These are phyloP conservation scores for Nicotiana rustica DNA, from an alignment of 305 asterid genomes.

Conservation along the genomic window DNA sequence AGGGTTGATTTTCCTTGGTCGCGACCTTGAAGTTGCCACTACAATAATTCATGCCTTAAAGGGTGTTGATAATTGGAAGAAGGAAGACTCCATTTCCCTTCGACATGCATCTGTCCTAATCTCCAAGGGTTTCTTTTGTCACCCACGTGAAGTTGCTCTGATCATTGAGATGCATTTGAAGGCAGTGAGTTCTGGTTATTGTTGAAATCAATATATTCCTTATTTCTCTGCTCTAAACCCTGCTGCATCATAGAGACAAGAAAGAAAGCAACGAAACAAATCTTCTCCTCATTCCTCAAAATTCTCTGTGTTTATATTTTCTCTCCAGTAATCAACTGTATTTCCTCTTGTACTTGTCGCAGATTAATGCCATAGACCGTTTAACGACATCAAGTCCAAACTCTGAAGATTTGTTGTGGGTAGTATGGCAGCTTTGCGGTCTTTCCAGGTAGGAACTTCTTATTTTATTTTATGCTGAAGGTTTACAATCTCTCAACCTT, in stretches of 20 bases:
- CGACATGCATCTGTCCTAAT: constrained; percentile 82
- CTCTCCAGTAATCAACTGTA: constrained; percentile 38
- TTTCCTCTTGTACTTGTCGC: constrained; percentile 43
- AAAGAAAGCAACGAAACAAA: constrained; percentile 24
- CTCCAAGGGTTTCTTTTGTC: constrained; percentile 81
- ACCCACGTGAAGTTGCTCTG: constrained; percentile 73
- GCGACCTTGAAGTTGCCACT: constrained; percentile 74
- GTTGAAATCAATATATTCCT: background rate
- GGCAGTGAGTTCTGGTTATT: constrained; percentile 64
- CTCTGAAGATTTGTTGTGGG: constrained; percentile 93
- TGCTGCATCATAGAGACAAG: background rate
- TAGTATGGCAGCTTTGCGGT: constrained; percentile 94
- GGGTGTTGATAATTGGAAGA: constrained; percentile 66
- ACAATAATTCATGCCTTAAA: constrained; percentile 70
- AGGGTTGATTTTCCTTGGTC: constrained; percentile 84
- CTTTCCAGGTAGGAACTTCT: constrained; percentile 76
- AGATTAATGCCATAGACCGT: constrained; percentile 78
- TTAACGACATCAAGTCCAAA: constrained; percentile 66
- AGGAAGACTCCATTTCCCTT: constrained; percentile 67
- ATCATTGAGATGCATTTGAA: constrained; percentile 82
- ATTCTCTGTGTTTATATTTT: constrained; percentile 30
- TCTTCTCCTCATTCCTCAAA: constrained; percentile 1
- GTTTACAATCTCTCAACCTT: constrained; percentile 33
- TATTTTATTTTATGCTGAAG: constrained; percentile 37
- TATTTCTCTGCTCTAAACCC: constrained; percentile 27